Percentiles rank a stretch among this genome's conserved stretches.
Conservation (phyloP, 75 land plant species). For the Picea sitchensis region DNA sequence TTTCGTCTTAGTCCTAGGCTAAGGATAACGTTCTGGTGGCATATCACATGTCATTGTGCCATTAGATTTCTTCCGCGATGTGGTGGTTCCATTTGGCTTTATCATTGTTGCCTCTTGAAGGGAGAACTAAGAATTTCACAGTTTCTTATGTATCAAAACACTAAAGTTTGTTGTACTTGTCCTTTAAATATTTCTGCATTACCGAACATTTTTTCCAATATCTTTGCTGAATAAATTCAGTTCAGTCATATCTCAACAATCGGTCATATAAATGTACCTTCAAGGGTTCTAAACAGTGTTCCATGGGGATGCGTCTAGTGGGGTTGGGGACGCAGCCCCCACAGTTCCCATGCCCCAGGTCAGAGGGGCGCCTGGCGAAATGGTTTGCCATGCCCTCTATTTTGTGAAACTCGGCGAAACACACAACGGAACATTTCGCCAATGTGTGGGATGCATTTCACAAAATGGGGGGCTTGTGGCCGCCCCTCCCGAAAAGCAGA, state of each 20-base stretch:
- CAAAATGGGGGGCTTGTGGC: too few species aligned
- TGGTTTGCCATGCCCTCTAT: too few species aligned
- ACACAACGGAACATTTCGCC: too few species aligned
- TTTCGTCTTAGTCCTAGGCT: neutral
- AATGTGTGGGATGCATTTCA: too few species aligned
- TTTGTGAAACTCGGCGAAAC: too few species aligned
- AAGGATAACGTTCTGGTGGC: neutral
- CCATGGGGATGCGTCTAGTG: too few species aligned
- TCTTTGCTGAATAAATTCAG: neutral
- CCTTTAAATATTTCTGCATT: neutral
- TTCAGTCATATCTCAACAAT: neutral
- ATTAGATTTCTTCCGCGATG: neutral
- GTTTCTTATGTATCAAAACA: neutral
- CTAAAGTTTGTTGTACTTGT: neutral
- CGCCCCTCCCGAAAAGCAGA: too few species aligned
- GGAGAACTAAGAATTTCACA: neutral
- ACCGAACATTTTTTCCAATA: neutral
- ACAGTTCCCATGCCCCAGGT: too few species aligned
- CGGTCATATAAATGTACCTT: neutral
- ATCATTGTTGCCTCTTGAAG: neutral
- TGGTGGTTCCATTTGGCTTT: neutral
- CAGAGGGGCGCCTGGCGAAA: too few species aligned
- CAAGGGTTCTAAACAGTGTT: neutral
- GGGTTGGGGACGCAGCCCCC: too few species aligned
- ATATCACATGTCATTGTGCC: neutral